A percentile compares a stretch with the other conserved stretches of the same genome.
Evolutionary conservation across 106 monocot species (phyloP).

Genomic region (Phalaenopsis equestris): DNA sequence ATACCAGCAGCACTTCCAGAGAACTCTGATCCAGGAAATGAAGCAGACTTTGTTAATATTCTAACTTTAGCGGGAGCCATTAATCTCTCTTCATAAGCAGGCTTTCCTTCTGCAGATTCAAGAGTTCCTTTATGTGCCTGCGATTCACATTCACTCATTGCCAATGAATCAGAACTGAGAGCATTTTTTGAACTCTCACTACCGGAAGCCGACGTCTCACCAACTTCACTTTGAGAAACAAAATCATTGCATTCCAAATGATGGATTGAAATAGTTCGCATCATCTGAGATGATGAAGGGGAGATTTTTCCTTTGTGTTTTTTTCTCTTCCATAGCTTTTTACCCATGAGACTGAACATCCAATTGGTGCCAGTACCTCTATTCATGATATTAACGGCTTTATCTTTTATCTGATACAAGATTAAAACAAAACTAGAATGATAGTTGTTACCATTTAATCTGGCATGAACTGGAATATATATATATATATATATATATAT

Average conservation of each 20-base stretch:
- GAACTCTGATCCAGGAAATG: background rate
- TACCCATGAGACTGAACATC: constrained; percentile 28
- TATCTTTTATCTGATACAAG: constrained; percentile 20
- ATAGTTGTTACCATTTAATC: background rate
- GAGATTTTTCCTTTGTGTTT: constrained; percentile 31
- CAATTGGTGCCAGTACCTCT: constrained; percentile 23
- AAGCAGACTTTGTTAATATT: constrained; percentile 3
- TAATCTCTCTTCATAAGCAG: background rate
- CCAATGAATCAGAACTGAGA: constrained; percentile 8
- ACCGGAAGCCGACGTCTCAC: background rate
- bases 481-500: too few relatives aligned
- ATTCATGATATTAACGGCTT: constrained; percentile 9
- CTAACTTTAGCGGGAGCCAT: background rate
- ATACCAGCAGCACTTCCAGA: background rate
- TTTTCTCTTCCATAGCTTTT: constrained; percentile 24
- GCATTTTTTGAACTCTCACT: constrained; percentile 10
- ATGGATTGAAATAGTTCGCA: constrained; percentile 65
- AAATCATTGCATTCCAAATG: constrained; percentile 64
- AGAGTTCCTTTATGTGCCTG: background rate
- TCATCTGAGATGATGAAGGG: constrained; percentile 29
- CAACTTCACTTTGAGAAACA: constrained; percentile 22
- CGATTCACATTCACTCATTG: background rate
- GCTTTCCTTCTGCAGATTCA: background rate
- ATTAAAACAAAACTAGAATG: background rate
- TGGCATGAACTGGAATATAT: background rate